Base-by-base conservation (phyloP, 139 green algal species). In the Edaphochlamys debaryana region DNA sequence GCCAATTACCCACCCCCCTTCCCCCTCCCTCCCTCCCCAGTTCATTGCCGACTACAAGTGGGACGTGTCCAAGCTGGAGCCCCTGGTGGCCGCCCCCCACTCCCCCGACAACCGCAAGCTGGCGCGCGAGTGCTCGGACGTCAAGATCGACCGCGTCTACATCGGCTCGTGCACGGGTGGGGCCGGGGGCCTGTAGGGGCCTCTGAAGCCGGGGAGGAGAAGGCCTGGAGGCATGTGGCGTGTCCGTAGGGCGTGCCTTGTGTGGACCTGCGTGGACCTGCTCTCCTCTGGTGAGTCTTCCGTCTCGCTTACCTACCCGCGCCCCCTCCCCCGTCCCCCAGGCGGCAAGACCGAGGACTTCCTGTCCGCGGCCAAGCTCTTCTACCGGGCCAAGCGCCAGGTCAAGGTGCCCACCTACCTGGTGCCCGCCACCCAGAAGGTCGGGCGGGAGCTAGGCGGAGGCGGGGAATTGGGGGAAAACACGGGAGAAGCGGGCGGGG, bases 301-400 rank as follows among this genome's bases (percentile, higher is more conserved):
- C n/a, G n/a, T n/a, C n/a, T n/a, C n/a, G n/a, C n/a, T n/a, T n/a
- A n/a, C n/a, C n/a, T n/a, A n/a, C n/a, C n/a, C n/a, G n/a, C n/a
- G n/a, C n/a, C n/a, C n/a, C n/a, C n/a, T n/a, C n/a, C n/a, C n/a
- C n/a, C n/a, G n/a, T n/a, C n/a, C n/a, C n/a, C n/a, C 93, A 88
- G 95, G 96, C 70, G 96, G 96, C 79, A 99, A 99, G 92, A 98
- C 94, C 22, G 96, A 98, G 87, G 96, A 99, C 91, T 99, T 99
- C 87, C 45, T 95, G 48, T 89, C 92, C 0, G 96, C 96, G 0
- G 96, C 96, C 52, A 94, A 98, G 89, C 90, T 99, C 62, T 89
- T 99, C 76, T 89, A 99, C 86, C 83, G 86, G 7, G 93, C 95
- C 25, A 91, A 93, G 63, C 68, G 87, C 19, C 86, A 95, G 79